Base-by-base conservation (phyloP, 164 flowering plant species). In the Houttuynia cordata region DNA sequence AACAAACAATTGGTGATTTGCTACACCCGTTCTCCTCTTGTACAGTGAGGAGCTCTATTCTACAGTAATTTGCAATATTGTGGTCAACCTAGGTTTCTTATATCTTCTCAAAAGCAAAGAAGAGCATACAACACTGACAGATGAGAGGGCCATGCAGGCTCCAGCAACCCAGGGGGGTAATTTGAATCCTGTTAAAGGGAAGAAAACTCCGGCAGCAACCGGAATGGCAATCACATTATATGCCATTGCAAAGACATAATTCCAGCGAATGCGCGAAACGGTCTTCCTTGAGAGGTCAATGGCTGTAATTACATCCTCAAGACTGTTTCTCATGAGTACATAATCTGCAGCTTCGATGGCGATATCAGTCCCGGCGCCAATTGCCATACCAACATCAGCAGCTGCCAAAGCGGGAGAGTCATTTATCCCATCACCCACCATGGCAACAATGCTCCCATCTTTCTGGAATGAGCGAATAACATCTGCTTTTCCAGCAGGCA, bases 301-400 rank as follows among this genome's bases (percentile, higher is more conserved):
- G 60, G 99, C 99, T 40, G 88, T 88, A 55, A 91, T 91, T 8
- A 94, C 96, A 62, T 91, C 97, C 74, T 94, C 97, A 12, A 94
- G 74, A 75, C 79, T 88, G 67, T 77, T 91, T 66, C 93, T 85
- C 97, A 94, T 94, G 67, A 94, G 66, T 22, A 91, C 96, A 47
- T 83, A 91, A 63, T 94, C 97, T 0, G 99, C 99, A 24, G 99
- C 99, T 77, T 94, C 99, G 13, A 94, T 87, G 66, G 99, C 99
- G 51, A 94, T 80, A 66, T 94, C 99, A 0, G 97, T 94, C 17
- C 99, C 99, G n/a, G 99, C 96, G 20, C 99, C 99, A 20, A 94
- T 88, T 17, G 99, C 99, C 83, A 94, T 94, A 17, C 99, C 99
- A 22, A 94, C 83, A 73, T 94, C 99, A 0, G 99, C 96, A 18